phyloP scores from a whole-genome alignment of 306 rosid species.

The Quercus berberidifolia region DNA sequence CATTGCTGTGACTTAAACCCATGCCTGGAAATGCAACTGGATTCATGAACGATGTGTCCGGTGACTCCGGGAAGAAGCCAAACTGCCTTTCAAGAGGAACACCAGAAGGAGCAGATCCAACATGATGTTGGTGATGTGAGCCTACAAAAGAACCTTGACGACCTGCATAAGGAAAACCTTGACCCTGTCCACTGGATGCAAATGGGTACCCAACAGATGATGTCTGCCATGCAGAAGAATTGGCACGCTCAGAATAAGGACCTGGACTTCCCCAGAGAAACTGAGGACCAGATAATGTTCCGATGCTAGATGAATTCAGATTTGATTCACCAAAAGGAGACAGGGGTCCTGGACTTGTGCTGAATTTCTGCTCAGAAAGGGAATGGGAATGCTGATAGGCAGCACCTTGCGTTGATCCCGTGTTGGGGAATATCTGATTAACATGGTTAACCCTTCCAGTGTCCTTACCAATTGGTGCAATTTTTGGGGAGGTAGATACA shows the following conservation, averaged over 20 bases:
- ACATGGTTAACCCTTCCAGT: slow-evolving; percentile 55
- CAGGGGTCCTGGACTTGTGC: slow-evolving; percentile 58
- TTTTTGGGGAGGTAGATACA: slow-evolving; percentile 59
- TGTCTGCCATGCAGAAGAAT: slow-evolving; percentile 68
- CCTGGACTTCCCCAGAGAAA: slow-evolving; percentile 96
- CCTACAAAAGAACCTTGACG: slow-evolving; percentile 55
- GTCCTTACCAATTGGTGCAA: slow-evolving; percentile 92
- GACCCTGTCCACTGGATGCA: slow-evolving; percentile 68
- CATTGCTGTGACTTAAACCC: slow-evolving; percentile 47
- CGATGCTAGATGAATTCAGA: slow-evolving; percentile 62
- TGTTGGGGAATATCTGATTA: slow-evolving; percentile 43
- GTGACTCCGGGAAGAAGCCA: slow-evolving; percentile 76
- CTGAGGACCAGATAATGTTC: slow-evolving; percentile 85
- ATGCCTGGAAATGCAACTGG: slow-evolving; percentile 41
- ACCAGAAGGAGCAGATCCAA: slow-evolving; percentile 93
- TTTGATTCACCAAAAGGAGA: slow-evolving; percentile 52
- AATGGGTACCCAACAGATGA: slow-evolving; percentile 60
- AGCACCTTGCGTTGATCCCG: slow-evolving; percentile 50
- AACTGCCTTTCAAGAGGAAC: slow-evolving; percentile 72
- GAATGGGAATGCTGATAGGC: slow-evolving; percentile 64
- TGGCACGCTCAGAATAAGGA: slow-evolving; percentile 56
- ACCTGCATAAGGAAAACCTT: slow-evolving; percentile 53
- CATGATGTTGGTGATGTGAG: slow-evolving; percentile 65
- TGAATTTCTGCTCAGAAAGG: slow-evolving; percentile 61
- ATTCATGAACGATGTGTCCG: slow-evolving; percentile 67